A percentile compares a stretch with the other conserved stretches of the same genome.
These are phyloP conservation scores for Emergomyces africanus DNA, from an alignment of 2,329 filamentous ascomycete genomes.

Conservation along the genomic window DNA sequence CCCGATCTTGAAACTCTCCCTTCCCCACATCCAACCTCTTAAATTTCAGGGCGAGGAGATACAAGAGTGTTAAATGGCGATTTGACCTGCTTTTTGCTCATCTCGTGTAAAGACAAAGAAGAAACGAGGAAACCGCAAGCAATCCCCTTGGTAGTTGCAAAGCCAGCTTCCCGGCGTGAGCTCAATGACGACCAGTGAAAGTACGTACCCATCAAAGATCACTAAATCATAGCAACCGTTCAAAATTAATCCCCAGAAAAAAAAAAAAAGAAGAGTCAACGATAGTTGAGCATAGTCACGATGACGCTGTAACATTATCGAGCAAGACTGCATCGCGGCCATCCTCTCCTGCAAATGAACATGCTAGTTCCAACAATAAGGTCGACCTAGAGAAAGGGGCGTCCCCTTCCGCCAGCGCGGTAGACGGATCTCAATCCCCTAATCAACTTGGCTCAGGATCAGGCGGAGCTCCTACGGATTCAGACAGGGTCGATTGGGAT, in stretches of 20 bases:
- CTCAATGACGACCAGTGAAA: neutral
- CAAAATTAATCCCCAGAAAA: neutral
- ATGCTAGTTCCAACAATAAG: neutral
- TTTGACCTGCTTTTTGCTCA: neutral
- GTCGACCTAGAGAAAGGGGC: neutral
- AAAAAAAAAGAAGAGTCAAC: neutral
- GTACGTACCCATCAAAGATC: neutral
- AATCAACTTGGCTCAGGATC: neutral
- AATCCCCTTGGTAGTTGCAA: too few relatives aligned
- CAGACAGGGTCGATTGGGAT: conserved; percentile 48
- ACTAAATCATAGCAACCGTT: neutral
- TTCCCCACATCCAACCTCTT: neutral
- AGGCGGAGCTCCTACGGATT: conserved; percentile 20
- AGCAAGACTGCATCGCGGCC: neutral
- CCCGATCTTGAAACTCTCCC: neutral
- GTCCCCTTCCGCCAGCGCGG: neutral
- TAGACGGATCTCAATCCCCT: neutral
- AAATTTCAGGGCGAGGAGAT: neutral
- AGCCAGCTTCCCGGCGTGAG: too few relatives aligned
- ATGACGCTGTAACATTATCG: neutral
- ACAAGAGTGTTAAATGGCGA: neutral
- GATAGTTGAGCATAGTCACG: neutral
- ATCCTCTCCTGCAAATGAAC: neutral
- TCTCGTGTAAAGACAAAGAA: neutral
- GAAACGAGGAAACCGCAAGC: neutral